Percentiles rank a stretch among this genome's conserved stretches.
These are phyloP conservation scores for Epichloe uncinata DNA, from an alignment of 2,329 filamentous ascomycete genomes.

Conservation along the genomic window DNA sequence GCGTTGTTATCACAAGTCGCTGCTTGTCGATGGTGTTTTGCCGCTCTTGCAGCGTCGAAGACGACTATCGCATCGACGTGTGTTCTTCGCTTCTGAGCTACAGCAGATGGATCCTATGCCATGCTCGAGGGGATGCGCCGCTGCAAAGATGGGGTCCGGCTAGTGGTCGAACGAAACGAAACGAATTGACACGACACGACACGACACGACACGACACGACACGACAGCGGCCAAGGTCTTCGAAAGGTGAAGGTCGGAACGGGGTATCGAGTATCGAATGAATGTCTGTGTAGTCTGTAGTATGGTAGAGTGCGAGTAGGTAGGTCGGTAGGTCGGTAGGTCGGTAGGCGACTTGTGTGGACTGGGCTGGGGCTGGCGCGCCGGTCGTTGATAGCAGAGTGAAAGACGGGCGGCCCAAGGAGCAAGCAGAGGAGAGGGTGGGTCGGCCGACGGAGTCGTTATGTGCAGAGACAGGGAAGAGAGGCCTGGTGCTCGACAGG, in stretches of 20 bases:
- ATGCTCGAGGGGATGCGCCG: neutral
- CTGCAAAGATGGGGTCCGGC: neutral
- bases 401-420: neutral
- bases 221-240: neutral
- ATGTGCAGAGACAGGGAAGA: too few relatives aligned
- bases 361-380: neutral
- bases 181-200: too few relatives aligned
- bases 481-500: too few relatives aligned
- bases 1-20: neutral
- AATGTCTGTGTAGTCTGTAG: neutral
- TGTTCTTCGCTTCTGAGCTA: neutral
- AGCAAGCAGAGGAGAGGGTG: neutral
- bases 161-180: neutral
- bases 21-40: neutral
- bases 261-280: neutral
- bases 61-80: neutral
- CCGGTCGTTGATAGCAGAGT: neutral
- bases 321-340: too few relatives aligned
- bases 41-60: neutral
- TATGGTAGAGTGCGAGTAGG: too few relatives aligned
- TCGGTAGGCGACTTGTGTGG: neutral
- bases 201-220: too few relatives aligned
- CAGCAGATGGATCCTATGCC: neutral
- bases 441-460: slow-evolving; percentile 2
- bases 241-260: neutral